Conservation (phyloP, 2,329 filamentous ascomycete species). For the Raffaelea deltoideospora region DNA sequence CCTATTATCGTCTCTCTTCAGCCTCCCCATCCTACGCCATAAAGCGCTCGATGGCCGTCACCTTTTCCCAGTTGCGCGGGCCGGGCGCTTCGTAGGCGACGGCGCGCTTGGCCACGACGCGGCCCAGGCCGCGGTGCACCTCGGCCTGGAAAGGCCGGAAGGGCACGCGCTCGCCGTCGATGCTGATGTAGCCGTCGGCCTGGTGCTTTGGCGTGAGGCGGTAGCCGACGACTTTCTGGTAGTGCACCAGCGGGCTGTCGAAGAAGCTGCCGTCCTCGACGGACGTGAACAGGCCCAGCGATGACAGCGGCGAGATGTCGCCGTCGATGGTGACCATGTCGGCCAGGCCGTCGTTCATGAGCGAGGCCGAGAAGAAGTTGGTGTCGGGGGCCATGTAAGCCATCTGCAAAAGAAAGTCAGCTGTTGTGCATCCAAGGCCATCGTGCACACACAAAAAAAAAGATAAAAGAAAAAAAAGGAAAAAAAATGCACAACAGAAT, state of each 20-base stretch:
- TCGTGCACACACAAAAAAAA: background rate
- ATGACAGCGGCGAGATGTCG: conserved; percentile 50
- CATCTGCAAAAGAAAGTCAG: conserved; percentile 43
- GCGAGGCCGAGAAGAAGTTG: conserved; percentile 74
- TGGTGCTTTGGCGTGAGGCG: conserved; percentile 63
- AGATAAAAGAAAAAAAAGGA: background rate
- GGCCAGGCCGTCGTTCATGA: conserved; percentile 71
- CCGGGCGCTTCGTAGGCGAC: conserved; percentile 56
- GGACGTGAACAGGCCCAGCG: conserved; percentile 53
- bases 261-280: conserved; percentile 66
- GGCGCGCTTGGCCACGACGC: conserved; percentile 64
- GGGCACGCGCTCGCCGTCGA: conserved; percentile 78
- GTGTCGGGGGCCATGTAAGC: conserved; percentile 75
- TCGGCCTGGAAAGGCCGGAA: conserved; percentile 89
- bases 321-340: conserved; percentile 74
- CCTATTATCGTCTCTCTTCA: no score
- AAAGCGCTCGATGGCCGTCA: conserved; percentile 14
- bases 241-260: conserved; percentile 60
- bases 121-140: conserved; percentile 67
- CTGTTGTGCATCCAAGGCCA: background rate
- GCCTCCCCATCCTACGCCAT: conserved; percentile 9
- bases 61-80: conserved; percentile 33
- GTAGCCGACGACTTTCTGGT: conserved; percentile 79
- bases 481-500: background rate
- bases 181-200: conserved; percentile 71